Percentiles rank a stretch among this genome's conserved stretches.
Conservation (phyloP, 495 filamentous ascomycete species). For the Penicillium manginii region DNA sequence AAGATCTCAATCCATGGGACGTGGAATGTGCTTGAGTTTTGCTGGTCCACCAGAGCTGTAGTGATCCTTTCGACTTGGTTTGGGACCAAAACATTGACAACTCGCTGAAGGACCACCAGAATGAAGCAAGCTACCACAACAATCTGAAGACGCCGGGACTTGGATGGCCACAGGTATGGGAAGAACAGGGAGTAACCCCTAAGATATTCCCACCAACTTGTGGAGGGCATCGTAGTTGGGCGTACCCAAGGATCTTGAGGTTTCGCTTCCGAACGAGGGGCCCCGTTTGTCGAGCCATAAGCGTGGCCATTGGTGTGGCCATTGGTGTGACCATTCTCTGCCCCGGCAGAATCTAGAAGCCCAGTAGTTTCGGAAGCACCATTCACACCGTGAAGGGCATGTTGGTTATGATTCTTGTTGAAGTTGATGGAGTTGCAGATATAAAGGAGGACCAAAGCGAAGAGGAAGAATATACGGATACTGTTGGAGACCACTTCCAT, state of each 20-base stretch:
- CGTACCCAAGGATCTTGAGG: conserved; percentile 62
- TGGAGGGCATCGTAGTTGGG: conserved; percentile 65
- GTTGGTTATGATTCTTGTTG: conserved; percentile 34
- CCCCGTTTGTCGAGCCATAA: conserved; percentile 56
- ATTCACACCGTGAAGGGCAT: conserved; percentile 32
- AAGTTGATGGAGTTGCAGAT: conserved; percentile 50
- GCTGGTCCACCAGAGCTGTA: conserved; percentile 60
- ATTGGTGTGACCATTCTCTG: conserved; percentile 48
- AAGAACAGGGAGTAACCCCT: conserved; percentile 88
- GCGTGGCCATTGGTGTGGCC: conserved; percentile 45
- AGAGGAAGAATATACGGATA: conserved; percentile 62
- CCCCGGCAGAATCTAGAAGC: conserved; percentile 44
- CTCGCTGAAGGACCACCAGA: conserved; percentile 71
- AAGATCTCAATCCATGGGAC: conserved; percentile 74
- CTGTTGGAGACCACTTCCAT: conserved; percentile 61
- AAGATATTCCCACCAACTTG: conserved; percentile 89
- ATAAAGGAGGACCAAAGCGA: conserved; percentile 63
- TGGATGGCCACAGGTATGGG: conserved; percentile 87
- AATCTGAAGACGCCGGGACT: conserved; percentile 68
- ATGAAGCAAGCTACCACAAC: conserved; percentile 75
- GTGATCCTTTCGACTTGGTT: conserved; percentile 76
- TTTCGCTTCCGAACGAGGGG: conserved; percentile 42
- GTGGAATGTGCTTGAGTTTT: conserved; percentile 41
- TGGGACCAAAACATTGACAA: conserved; percentile 79
- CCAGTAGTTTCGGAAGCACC: conserved; percentile 58